Conservation (phyloP, 805 yeast genomes). For the Kuraishia hungarica region DNA sequence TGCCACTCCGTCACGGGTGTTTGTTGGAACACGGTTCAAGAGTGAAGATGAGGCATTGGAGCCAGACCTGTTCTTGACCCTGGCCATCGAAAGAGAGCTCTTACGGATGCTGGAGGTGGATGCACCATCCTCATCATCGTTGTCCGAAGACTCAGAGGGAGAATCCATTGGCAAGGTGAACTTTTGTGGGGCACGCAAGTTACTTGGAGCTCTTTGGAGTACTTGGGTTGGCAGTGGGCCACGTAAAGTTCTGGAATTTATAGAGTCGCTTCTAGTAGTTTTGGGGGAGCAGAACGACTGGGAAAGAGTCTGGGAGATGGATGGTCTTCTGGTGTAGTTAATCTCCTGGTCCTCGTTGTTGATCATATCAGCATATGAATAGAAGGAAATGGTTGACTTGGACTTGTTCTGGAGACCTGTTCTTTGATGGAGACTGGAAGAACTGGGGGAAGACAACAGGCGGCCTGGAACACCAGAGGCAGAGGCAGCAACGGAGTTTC, state of each 20-base stretch:
- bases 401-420: conserved; percentile 9
- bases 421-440: conserved; percentile 6
- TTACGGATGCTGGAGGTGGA: background rate
- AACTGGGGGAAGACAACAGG: background rate
- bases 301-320: conserved; percentile 30
- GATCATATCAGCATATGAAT: conserved; percentile 75
- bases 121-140: conserved; percentile 1
- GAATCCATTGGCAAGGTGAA: conserved; percentile 1
- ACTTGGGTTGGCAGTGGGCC: background rate
- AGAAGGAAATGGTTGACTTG: conserved; percentile 40
- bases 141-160: conserved; percentile 2
- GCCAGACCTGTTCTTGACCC: background rate
- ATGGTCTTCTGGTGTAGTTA: conserved; percentile 49
- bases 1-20: background rate
- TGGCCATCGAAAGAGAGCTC: background rate
- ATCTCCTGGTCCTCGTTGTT: conserved; percentile 49
- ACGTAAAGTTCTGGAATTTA: background rate
- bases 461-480: background rate
- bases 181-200: background rate
- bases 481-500: background rate
- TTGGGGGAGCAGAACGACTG: conserved; percentile 2
- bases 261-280: conserved; percentile 1
- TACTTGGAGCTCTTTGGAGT: background rate
- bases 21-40: background rate
- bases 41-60: background rate